Base-by-base conservation (phyloP, 352 stramenopile genomes). In the Aphanomyces invadans region DNA sequence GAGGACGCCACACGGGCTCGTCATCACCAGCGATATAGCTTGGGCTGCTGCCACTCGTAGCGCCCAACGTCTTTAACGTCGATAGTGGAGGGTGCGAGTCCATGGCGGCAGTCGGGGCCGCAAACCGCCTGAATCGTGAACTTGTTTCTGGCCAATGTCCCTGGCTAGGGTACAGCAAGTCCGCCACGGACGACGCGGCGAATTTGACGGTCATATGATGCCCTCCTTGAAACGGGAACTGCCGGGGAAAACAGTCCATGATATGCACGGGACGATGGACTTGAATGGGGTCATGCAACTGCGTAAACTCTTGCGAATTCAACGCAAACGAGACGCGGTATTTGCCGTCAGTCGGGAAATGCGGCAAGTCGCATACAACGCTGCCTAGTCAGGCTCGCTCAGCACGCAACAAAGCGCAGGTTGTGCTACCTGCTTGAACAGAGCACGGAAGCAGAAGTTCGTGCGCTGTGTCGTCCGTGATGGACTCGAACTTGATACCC, bases 251-350 rank as follows among this genome's bases (percentile, higher is more conserved):
- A 23, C 33, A 38, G 2, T 25, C 21, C 19, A 51, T 2, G 9
- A 67, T 55, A 10, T 48, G 32, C 33, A 67, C n/a, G 3, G 60
- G 38, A 9, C 17, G 2, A 19, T 67, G 60, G 9, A 67, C 60
- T 38, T 39, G n/a, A 11, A 67, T n/a, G 4, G 32, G 25, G 2
- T 44, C 60, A 33, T 1, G 19, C 25, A 67, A 44, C 4, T 57
- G 28, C 15, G 39, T 57, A 28, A 67, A 67, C 44, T 67, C 38
- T 17, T 59, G 60, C 29, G 60, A 67, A 32, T 67, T 67, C n/a
- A 67, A 23, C 4, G 42, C 48, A 25, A 67, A 67, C 1, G 25
- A 32, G 10, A 67, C 17, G n/a, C 4, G 19, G 33, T 67, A 67
- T 29, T 7, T 21, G 9, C 60, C 60, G 31, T 49, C n/a, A 4